Percentiles rank a stretch among this genome's conserved stretches.
phyloP scores from a whole-genome alignment of 208 protist genomes.

The Naegleria fowleri region DNA sequence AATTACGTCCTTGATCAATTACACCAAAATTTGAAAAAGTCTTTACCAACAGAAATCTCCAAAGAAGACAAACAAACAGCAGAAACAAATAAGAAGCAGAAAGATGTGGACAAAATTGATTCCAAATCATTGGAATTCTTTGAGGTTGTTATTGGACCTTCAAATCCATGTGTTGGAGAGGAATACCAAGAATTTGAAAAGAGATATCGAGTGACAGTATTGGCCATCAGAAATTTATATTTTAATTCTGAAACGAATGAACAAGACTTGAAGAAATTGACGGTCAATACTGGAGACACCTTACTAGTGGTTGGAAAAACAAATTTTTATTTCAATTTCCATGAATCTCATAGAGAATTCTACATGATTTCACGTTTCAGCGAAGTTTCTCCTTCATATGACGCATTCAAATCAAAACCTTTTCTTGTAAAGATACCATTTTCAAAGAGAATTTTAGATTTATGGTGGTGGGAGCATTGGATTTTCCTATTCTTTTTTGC shows the following conservation, averaged over 20 bases:
- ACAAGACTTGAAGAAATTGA: not conserved
- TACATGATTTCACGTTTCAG: not conserved
- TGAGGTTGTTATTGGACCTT: not conserved
- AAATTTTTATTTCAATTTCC: not conserved
- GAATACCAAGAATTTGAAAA: not conserved
- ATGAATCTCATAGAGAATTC: not conserved
- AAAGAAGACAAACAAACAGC: not conserved
- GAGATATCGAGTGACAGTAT: not conserved
- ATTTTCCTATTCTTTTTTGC: not conserved
- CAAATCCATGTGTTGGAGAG: not conserved
- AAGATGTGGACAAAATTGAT: not conserved
- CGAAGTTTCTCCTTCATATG: not conserved
- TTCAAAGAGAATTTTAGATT: not conserved
- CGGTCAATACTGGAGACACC: not conserved
- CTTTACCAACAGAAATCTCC: not conserved
- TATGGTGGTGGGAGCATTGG: not conserved
- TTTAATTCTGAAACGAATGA: not conserved
- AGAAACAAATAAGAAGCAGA: not conserved
- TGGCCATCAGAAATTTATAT: not conserved
- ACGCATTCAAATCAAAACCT: not conserved
- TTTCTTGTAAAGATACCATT: not conserved
- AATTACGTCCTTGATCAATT: not conserved
- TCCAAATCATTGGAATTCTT: not conserved
- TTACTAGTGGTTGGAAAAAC: not conserved
- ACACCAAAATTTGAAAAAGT: not conserved